phyloP scores from a whole-genome alignment of 768 basidiomycete genomes.

The Amanita muscaria region DNA sequence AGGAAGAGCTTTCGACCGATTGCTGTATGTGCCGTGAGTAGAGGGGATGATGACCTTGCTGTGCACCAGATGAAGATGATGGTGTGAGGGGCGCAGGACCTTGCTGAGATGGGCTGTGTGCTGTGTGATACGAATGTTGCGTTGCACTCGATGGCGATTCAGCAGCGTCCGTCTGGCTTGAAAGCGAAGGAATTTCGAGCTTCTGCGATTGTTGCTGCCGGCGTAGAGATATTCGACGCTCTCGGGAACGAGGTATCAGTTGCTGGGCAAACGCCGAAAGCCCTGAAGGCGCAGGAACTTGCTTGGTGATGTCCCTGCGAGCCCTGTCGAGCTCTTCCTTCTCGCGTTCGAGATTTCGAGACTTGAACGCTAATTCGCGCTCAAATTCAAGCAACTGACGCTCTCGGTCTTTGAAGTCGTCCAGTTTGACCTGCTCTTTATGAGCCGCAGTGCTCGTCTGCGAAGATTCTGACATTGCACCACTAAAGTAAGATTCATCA shows the following conservation, averaged over 20 bases:
- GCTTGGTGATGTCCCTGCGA: slow-evolving; percentile 21
- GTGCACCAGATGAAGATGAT: background rate
- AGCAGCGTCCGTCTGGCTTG: background rate
- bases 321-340: slow-evolving; percentile 32
- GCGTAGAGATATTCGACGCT: slow-evolving; percentile 26
- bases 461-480: slow-evolving; percentile 33
- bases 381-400: slow-evolving; percentile 43
- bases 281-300: slow-evolving; percentile 11
- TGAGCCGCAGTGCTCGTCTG: no score
- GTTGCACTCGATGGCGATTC: slow-evolving; percentile 1
- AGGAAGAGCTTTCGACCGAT: background rate
- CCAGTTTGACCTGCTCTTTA: slow-evolving; percentile 16
- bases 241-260: slow-evolving; percentile 22
- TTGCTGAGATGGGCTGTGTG: slow-evolving; percentile 16
- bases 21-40: slow-evolving; percentile 1
- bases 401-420: slow-evolving; percentile 50
- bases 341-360: slow-evolving; percentile 52
- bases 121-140: slow-evolving; percentile 33
- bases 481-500: slow-evolving; percentile 14
- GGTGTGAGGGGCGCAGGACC: background rate
- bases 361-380: slow-evolving; percentile 42
- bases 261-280: slow-evolving; percentile 13
- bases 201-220: slow-evolving; percentile 22
- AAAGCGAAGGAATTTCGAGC: background rate
- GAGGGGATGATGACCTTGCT: background rate